Evolutionary conservation across 352 stramenopile species (phyloP), one percentile per base, ranked within the genome.

Genomic region (Phytophthora macrochlamydospora): DNA sequence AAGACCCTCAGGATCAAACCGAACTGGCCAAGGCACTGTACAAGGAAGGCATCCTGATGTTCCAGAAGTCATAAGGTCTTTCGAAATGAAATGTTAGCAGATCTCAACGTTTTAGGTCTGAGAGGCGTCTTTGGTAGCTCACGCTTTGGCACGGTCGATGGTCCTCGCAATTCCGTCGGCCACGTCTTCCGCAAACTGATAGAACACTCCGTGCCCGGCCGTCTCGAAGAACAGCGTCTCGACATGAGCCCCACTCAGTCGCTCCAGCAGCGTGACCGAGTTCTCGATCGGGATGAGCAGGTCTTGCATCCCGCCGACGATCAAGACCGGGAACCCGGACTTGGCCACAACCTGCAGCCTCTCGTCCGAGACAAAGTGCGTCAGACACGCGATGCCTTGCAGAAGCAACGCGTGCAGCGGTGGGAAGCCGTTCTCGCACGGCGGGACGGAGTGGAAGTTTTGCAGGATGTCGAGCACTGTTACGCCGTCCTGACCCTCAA

Each of bases 21-120:
- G 85, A 83, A 32, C 68, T 93, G 8, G 73, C 71, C 37, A 89
- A 87, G 51, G 79, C 85, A 30, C 63, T 93, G 29, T 93, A 93
- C 72, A 83, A 85, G 29, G 85, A 92, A 72, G 85, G 85, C 12
- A 81, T 93, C 35, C 71, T 93, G 18, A 87, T 91, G 74, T 92
- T 84, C 60, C 73, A 89, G 45, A 93, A 90, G 59, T 61, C 65
- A 7, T 84, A 71, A 61, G n/a, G 7, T 7, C 8, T 33, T 45
- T 45, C 38, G 18, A 24, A 24, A 24, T 24, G 18, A 24, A 24
- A 24, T 24, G 18, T 24, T 24, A 24, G 18, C 18, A 24, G 18
- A 24, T 24, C 18, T 24, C 18, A 24, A 24, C 18, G 18, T 24
- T 24, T 24, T 24, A 24, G 18, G 18, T 24, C 18, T 24, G 18